Conservation (phyloP, 1,284 basidiomycete species). For the Entoloma clypeatum region DNA sequence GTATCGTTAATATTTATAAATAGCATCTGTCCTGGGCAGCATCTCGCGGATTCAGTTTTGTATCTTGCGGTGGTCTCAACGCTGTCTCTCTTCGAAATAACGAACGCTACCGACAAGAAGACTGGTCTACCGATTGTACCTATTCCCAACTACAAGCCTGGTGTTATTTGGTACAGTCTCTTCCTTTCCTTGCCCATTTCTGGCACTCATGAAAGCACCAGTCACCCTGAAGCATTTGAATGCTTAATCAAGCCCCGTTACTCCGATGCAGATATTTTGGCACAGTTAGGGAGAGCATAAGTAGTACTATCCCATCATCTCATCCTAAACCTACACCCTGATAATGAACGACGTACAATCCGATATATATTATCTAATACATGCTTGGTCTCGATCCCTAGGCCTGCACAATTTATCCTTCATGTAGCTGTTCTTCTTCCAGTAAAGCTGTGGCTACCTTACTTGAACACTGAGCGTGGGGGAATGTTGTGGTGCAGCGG, state of each 20-base stretch:
- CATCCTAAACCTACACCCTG: neutral
- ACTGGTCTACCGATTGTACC: constrained; percentile 12
- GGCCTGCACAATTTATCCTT: no score
- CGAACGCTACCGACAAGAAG: constrained; percentile 9
- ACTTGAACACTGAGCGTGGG: no score
- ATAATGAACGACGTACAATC: neutral
- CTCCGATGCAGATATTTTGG: constrained; percentile 6
- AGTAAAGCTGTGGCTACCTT: no score
- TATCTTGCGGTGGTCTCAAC: constrained; percentile 10
- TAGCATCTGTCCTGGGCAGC: constrained; percentile 11
- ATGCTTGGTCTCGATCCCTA: neutral
- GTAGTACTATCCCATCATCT: neutral
- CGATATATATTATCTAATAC: neutral
- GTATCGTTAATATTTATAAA: neutral
- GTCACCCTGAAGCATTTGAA: constrained; percentile 10
- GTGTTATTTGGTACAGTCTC: constrained; percentile 9
- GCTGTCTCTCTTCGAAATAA: constrained; percentile 11
- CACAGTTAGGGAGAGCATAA: constrained; percentile 6
- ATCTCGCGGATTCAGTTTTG: constrained; percentile 11
- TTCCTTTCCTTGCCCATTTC: neutral
- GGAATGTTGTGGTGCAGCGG: no score
- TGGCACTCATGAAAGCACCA: neutral
- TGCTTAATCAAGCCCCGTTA: constrained; percentile 10
- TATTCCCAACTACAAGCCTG: constrained; percentile 12
- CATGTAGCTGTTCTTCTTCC: no score